These are phyloP conservation scores for Brassica juncea DNA, from an alignment of 345 rosid genomes.

Conservation along the genomic window DNA sequence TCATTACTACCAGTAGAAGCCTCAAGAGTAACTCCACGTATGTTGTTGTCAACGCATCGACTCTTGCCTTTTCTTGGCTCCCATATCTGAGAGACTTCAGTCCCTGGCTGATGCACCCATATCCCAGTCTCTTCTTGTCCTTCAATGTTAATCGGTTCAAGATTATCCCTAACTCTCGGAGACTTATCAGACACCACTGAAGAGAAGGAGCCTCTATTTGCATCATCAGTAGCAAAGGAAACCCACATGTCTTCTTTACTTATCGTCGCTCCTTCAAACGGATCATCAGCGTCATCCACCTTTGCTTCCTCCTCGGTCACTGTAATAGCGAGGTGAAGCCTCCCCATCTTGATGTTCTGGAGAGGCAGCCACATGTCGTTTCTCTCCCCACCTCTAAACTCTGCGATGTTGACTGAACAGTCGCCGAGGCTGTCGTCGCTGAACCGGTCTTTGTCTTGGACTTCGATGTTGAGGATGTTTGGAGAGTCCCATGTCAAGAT, in stretches of 20 bases:
- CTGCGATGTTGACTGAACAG: constrained; percentile 64
- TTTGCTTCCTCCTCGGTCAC: constrained; percentile 54
- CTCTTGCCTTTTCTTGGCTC: constrained; percentile 82
- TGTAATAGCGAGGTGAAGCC: constrained; percentile 82
- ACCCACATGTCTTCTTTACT: constrained; percentile 48
- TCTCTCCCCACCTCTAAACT: constrained; percentile 69
- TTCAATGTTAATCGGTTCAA: constrained; percentile 72
- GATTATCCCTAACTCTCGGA: constrained; percentile 52
- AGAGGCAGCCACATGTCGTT: constrained; percentile 92
- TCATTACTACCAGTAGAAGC: constrained; percentile 45
- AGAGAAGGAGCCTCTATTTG: constrained; percentile 51
- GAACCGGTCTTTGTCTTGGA: constrained; percentile 80
- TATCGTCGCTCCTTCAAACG: constrained; percentile 41
- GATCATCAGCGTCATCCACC: constrained; percentile 45
- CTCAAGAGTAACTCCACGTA: constrained; percentile 46
- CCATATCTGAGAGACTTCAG: constrained; percentile 73
- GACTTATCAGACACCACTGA: constrained; percentile 53
- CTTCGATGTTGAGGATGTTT: constrained; percentile 68
- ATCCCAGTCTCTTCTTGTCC: constrained; percentile 74
- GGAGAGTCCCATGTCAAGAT: constrained; percentile 73
- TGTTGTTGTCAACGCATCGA: constrained; percentile 48
- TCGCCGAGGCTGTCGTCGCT: constrained; percentile 78
- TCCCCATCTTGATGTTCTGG: constrained; percentile 72
- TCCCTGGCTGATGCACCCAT: constrained; percentile 91
- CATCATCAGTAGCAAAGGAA: constrained; percentile 42